Percentiles rank a stretch among this genome's conserved stretches.
Conservation (phyloP, 2,329 filamentous ascomycete species). For the Colletotrichum godetiae region DNA sequence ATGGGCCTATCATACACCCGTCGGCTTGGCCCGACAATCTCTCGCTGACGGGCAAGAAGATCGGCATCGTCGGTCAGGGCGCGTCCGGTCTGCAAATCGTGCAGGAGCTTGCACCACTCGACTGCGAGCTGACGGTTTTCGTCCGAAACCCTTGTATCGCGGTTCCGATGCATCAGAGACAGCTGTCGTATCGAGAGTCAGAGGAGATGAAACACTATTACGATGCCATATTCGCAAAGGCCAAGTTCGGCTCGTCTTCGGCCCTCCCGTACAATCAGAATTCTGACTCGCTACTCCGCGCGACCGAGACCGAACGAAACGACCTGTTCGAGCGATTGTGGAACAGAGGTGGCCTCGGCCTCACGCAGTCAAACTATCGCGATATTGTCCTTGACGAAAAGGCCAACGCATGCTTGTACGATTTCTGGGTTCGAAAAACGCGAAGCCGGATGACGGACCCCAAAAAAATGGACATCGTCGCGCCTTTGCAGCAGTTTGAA, state of each 20-base stretch:
- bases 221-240: constrained; percentile 51
- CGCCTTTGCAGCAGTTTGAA: constrained; percentile 17
- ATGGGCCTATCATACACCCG: too few species aligned
- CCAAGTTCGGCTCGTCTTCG: constrained; percentile 1
- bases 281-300: constrained; percentile 3
- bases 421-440: neutral
- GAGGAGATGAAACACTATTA: constrained; percentile 50
- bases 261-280: neutral
- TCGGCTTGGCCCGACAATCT: too few species aligned
- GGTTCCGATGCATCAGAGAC: constrained; percentile 65
- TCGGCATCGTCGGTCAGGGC: neutral
- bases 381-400: too few species aligned
- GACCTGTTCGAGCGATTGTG: too few species aligned
- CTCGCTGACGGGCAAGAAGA: constrained; percentile 9
- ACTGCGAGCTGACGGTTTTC: constrained; percentile 56
- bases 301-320: constrained; percentile 52
- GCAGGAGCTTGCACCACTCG: constrained; percentile 43
- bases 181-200: constrained; percentile 57
- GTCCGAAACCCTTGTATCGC: constrained; percentile 69
- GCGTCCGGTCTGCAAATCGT: constrained; percentile 9
- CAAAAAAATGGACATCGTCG: constrained; percentile 24
- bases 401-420: too few species aligned
- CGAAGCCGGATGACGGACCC: constrained; percentile 15
- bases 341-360: too few species aligned
- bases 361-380: too few species aligned